A percentile compares a stretch with the other conserved stretches of the same genome.
Evolutionary conservation across 371 early-diverging fungal species (phyloP).

Genomic region (Circinella minor): DNA sequence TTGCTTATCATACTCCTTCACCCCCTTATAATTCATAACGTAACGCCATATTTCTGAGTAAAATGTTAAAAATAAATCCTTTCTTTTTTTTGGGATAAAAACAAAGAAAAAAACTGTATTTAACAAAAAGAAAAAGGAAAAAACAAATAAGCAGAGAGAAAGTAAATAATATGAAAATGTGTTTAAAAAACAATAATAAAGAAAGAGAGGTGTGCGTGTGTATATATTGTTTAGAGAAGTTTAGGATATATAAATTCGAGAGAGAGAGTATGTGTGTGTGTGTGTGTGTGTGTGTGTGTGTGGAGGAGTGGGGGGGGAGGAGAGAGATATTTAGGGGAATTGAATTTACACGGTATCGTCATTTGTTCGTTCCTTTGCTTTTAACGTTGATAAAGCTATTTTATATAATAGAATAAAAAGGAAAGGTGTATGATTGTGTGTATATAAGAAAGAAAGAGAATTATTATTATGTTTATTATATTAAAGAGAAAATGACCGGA

Average conservation of each 20-base stretch:
- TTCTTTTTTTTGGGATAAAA: not conserved
- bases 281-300: too few species aligned
- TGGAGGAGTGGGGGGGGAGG: not conserved
- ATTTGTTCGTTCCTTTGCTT: slow-evolving; percentile 6
- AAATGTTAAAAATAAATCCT: not conserved
- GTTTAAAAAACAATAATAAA: not conserved
- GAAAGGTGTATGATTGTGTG: not conserved
- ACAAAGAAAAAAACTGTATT: not conserved
- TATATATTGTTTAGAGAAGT: too few species aligned
- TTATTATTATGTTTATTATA: too few species aligned
- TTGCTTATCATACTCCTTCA: too few species aligned
- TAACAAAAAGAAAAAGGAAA: not conserved
- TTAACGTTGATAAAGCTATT: slow-evolving; percentile 2
- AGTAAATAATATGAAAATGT: not conserved
- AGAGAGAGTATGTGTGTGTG: too few species aligned
- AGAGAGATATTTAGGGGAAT: not conserved
- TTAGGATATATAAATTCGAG: too few species aligned
- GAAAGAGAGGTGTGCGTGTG: not conserved
- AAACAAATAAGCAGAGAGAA: not conserved
- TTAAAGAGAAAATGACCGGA: too few species aligned
- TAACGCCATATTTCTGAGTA: not conserved
- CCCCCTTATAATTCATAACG: not conserved
- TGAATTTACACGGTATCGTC: not conserved
- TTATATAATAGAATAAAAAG: not conserved
- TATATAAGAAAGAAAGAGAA: not conserved